Percentiles rank a stretch among this genome's conserved stretches.
Conservation (phyloP, 1,284 basidiomycete genomes). For the Trichosporon sp. region DNA sequence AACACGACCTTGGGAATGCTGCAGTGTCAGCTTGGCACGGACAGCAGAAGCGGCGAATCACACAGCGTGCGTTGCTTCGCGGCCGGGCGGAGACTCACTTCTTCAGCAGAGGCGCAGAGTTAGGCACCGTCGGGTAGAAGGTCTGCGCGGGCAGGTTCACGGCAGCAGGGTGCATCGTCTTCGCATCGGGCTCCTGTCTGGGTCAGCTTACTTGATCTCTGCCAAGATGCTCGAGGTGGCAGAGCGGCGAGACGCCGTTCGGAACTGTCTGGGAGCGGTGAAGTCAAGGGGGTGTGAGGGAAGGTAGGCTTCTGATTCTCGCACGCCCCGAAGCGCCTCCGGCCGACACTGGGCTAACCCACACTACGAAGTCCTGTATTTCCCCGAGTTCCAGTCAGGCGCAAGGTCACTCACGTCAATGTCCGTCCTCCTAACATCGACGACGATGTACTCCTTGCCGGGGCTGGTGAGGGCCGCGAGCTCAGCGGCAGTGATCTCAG, state of each 20-base stretch:
- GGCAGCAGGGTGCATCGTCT: slow-evolving; percentile 26
- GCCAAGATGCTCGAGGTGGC: not conserved
- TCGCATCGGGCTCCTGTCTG: not conserved
- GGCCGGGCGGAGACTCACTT: slow-evolving; percentile 12
- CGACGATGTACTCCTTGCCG: slow-evolving; percentile 28
- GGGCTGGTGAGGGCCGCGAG: slow-evolving; percentile 15
- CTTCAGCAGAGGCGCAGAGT: slow-evolving; percentile 18
- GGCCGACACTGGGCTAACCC: too few relatives aligned
- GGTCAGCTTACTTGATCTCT: not conserved
- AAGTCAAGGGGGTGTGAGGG: too few relatives aligned
- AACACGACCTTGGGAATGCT: slow-evolving; percentile 36
- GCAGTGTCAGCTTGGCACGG: not conserved
- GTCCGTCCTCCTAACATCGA: slow-evolving; percentile 33
- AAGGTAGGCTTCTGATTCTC: too few relatives aligned
- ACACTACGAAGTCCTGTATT: too few relatives aligned
- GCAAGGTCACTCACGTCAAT: slow-evolving; percentile 22
- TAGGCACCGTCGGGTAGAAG: slow-evolving; percentile 31
- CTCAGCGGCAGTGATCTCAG: slow-evolving; percentile 21
- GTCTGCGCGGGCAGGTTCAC: slow-evolving; percentile 41
- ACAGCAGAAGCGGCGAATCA: not conserved
- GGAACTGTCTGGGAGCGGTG: too few relatives aligned
- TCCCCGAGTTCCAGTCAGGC: too few relatives aligned
- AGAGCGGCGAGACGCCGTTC: too few relatives aligned
- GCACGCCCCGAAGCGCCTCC: too few relatives aligned
- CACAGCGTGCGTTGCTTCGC: not conserved